Base-by-base conservation (phyloP, 139 green algal species). In the Dunaliella sp. region DNA sequence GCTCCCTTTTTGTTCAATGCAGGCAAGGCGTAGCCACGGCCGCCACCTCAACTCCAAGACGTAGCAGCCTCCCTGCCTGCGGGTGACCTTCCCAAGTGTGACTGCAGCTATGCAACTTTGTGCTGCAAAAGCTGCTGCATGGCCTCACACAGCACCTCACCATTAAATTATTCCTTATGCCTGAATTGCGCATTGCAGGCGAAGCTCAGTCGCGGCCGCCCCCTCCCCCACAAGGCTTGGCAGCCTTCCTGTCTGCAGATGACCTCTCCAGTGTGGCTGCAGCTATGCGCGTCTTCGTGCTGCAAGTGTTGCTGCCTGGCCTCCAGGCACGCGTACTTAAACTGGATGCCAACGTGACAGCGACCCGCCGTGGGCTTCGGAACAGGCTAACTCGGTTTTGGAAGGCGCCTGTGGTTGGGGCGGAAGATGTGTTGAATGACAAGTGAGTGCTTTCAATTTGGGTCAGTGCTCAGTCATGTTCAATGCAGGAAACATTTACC, bases 321-420 rank as follows among this genome's bases (percentile, higher is more conserved):
- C 81, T 94, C 35, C 89, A 92, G 84, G 89, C 92, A 77, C 87
- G 91, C 32, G 85, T 92, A 24, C 35, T 79, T 16, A 90, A 89
- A 25, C 86, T 94, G 32, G 91, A 94, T 74, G 57, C 88, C 7
- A 81, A 74, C 65, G 88, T 94, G 75, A 91, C 89, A 0, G 87
- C 92, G 22, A 93, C 91, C 0, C 87, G 97, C 31, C 92, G 94
- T 58, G 96, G 96, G 16, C 89, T 99, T 32, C 91, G 92, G 32
- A 99, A 99, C 90, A 94, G 98, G 59, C 86, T 99, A 26, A 97
- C 92, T 30, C 92, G 95, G 38, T 88, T 98, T 72, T 97, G 93
- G 93, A 94, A 92, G 88, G 89, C 76, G 2, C 84, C 48, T 7
- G 48, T 65, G 48, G 48, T 84, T 57, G 34, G 80, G 2, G 72